phyloP scores from a whole-genome alignment of 495 filamentous ascomycete species.

The Cercophora samala region DNA sequence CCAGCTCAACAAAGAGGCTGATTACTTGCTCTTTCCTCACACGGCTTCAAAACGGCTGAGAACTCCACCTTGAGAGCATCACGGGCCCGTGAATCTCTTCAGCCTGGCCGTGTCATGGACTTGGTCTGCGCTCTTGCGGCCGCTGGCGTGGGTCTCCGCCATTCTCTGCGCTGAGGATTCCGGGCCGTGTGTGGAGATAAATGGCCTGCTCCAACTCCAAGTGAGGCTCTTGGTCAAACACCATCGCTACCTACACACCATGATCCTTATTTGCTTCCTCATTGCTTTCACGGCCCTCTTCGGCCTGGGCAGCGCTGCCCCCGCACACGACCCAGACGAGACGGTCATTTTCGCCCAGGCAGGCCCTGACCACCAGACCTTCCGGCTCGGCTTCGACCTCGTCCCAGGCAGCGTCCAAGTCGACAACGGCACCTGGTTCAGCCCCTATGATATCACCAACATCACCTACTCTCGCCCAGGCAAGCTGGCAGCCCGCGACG shows the following conservation, averaged over 20 bases:
- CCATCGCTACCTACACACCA: background rate
- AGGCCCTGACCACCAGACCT: conserved; percentile 15
- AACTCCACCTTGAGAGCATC: background rate
- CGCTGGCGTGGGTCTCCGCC: too few species aligned
- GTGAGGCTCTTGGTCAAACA: too few species aligned
- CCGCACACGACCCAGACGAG: background rate
- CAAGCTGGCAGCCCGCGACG: background rate
- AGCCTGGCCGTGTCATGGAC: background rate
- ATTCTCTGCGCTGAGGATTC: background rate
- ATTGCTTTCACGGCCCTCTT: background rate
- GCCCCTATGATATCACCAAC: background rate
- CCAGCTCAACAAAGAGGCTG: too few species aligned
- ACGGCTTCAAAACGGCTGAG: background rate
- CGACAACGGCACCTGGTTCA: background rate
- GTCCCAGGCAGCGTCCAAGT: background rate
- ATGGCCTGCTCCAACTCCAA: too few species aligned
- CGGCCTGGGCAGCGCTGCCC: background rate
- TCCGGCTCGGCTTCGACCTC: conserved; percentile 16
- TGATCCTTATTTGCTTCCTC: background rate
- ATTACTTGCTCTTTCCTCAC: too few species aligned
- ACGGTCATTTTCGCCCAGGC: background rate
- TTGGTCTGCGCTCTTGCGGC: background rate
- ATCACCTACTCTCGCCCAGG: background rate
- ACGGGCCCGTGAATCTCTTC: background rate
- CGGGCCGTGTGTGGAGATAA: too few species aligned